Base-by-base conservation (phyloP, 306 rosid species). In the Abrus precatorius region DNA sequence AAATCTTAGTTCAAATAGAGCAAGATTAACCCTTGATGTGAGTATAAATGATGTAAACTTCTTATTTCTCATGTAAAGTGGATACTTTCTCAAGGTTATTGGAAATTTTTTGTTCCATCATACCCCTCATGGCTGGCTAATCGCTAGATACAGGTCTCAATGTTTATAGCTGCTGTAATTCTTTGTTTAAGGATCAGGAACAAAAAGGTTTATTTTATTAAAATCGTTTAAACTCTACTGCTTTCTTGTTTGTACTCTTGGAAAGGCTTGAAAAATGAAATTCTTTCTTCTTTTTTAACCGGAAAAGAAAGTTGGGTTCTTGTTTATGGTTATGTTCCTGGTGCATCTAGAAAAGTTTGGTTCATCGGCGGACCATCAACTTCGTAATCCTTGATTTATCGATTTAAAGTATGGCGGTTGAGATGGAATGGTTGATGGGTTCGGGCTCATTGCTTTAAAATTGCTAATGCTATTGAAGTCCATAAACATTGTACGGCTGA, bases 21-120 rank as follows among this genome's bases (percentile, higher is more conserved):
- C 74, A 20, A 67, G 63, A 71, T 77, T 81, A 76, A 63, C 20
- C 71, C 43, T 5, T 70, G 71, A 28, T 66, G 80, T n/a, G 33
- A 36, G 72, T 28, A 40, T 76, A 32, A 60, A 27, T 34, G 67
- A 67, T 44, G 34, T 45, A 53, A 77, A 59, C 43, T 29, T 62
- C 4, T 68, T 56, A 1, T 27, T 65, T 14, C 79, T 3, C 10
- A n/a, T 63, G 52, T 61, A 70, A 52, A 38, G 32, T 57, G 3
- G n/a, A 48, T 38, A 48, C 38, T 27, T 56, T 36, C 9, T 11
- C 20, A 20, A 20, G 20, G 20, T 13, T 59, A 40, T 30, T 36
- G 3, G 10, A 63, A n/a, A 30, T 63, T 20, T 60, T 49, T 40
- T 28, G 10, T 14, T 53, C 69, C 34, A 33, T 28, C 36, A 12